Base-by-base conservation (phyloP, 768 basidiomycete species). In the Galerina marginata region DNA sequence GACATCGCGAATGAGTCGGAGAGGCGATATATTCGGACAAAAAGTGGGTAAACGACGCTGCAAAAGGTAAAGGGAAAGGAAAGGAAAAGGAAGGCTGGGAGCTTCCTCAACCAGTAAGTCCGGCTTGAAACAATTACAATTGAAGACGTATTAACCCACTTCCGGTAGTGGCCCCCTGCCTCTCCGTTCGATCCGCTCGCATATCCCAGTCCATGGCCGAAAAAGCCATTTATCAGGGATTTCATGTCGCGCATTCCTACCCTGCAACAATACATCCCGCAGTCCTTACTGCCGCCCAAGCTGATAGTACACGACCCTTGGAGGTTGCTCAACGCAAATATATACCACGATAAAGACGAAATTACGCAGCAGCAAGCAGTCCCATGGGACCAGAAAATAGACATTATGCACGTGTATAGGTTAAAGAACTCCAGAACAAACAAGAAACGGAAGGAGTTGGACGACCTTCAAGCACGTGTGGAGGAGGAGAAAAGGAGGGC, bases 161-260 rank as follows among this genome's bases (percentile, higher is more conserved):
- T 43, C 15, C 15, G 15, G 16, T 39, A 62, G 67, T 65, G 26
- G 43, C 53, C 72, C 38, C 46, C 59, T 52, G 25, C 48, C 51
- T 63, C 71, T 20, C 43, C 68, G 3, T 81, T 79, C 59, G 64
- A 75, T 56, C 65, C 68, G 0, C 64, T 66, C 7, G 70, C 74
- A 42, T 81, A 83, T 52, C 78, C 80, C 6, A 56, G 67, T 14
- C 76, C 75, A 15, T 80, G 80, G 78, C 79, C 81, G 3, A 55
- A 77, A 4, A 65, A 68, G 1, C 82, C 82, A 0, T 83, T 81
- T 59, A 63, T 60, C 26, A 62, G 62, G 1, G 37, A 53, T 29
- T 20, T 50, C 4, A 50, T 25, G 29, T n/a, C 46, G 14, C 33
- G 58, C 25, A 33, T 59, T 9, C 66, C 67, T 2, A 64, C 51